These are phyloP conservation scores for Fusarium coffeatum DNA, from an alignment of 2,329 filamentous ascomycete species.

Conservation along the genomic window DNA sequence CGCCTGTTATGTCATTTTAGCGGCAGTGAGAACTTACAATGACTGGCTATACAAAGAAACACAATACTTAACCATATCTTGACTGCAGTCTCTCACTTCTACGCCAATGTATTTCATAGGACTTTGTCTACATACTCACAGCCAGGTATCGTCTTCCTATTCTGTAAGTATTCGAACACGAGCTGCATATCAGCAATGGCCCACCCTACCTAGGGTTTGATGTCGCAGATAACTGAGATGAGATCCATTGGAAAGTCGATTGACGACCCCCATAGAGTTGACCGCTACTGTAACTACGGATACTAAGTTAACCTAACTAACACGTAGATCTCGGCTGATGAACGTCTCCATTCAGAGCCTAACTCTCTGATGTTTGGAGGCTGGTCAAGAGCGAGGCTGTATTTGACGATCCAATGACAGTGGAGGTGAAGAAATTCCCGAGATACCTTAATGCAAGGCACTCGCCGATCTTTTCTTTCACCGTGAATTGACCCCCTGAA, in stretches of 20 bases:
- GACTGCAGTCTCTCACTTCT: not conserved
- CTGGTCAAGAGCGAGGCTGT: slow-evolving; percentile 11
- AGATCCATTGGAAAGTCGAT: not conserved
- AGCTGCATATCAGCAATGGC: not conserved
- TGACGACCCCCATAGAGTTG: slow-evolving; percentile 2
- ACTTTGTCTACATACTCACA: not conserved
- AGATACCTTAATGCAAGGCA: slow-evolving; percentile 11
- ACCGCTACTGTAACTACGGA: not conserved
- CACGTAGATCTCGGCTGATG: not conserved
- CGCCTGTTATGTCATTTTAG: slow-evolving; percentile 44
- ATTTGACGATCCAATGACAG: slow-evolving; percentile 4
- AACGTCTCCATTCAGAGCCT: slow-evolving; percentile 1
- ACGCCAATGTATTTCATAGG: not conserved
- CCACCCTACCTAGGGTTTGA: not conserved
- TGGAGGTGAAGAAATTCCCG: slow-evolving; percentile 4
- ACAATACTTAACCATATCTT: not conserved
- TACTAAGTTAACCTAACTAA: not conserved
- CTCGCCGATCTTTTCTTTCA: slow-evolving; percentile 10
- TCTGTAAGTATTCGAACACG: not conserved
- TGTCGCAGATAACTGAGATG: slow-evolving; percentile 1
- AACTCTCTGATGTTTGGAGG: not conserved
- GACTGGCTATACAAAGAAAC: not conserved
- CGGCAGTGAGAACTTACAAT: slow-evolving; percentile 37
- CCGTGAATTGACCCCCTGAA: not conserved
- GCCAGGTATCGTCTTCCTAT: not conserved